Conservation (phyloP, 306 rosid genomes). For the Pterocarpus macrocarpus region DNA sequence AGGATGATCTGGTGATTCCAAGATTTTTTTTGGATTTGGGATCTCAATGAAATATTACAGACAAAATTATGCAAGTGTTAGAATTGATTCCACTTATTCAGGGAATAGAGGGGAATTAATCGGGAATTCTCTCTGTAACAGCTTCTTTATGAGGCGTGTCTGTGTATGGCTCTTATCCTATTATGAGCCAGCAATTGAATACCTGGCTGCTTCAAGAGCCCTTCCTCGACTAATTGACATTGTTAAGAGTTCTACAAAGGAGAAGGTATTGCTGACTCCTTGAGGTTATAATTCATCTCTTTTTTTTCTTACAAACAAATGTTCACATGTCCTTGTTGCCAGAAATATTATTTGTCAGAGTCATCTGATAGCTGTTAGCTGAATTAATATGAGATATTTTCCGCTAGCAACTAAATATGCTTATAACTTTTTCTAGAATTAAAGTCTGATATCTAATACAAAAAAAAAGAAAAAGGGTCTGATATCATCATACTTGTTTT, state of each 20-base stretch:
- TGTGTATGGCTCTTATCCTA: slow-evolving; percentile 96
- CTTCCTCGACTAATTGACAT: slow-evolving; percentile 91
- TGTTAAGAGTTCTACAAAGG: slow-evolving; percentile 95
- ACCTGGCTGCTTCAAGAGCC: slow-evolving; percentile 90
- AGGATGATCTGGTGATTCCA: not conserved
- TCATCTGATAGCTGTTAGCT: not conserved
- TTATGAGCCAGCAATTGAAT: slow-evolving; percentile 95
- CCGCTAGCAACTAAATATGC: slow-evolving; percentile 33
- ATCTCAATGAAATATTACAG: slow-evolving; percentile 6
- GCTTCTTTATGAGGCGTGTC: slow-evolving; percentile 95
- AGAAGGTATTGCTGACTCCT: slow-evolving; percentile 72
- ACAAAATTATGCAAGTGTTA: not conserved
- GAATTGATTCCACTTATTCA: slow-evolving; percentile 11
- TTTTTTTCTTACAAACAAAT: slow-evolving; percentile 15
- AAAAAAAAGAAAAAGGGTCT: not conserved
- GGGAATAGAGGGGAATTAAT: slow-evolving; percentile 38
- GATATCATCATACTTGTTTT: slow-evolving; percentile 46
- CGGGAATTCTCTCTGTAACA: slow-evolving; percentile 58
- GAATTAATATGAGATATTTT: slow-evolving; percentile 25
- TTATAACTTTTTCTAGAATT: slow-evolving; percentile 30
- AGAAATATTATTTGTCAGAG: slow-evolving; percentile 14
- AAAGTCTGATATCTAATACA: too few species aligned
- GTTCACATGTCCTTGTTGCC: slow-evolving; percentile 1
- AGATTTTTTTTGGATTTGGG: slow-evolving; percentile 7
- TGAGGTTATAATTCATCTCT: slow-evolving; percentile 21